Evolutionary conservation across 768 basidiomycete genomes (phyloP).

Genomic region (Jaapia argillacea): DNA sequence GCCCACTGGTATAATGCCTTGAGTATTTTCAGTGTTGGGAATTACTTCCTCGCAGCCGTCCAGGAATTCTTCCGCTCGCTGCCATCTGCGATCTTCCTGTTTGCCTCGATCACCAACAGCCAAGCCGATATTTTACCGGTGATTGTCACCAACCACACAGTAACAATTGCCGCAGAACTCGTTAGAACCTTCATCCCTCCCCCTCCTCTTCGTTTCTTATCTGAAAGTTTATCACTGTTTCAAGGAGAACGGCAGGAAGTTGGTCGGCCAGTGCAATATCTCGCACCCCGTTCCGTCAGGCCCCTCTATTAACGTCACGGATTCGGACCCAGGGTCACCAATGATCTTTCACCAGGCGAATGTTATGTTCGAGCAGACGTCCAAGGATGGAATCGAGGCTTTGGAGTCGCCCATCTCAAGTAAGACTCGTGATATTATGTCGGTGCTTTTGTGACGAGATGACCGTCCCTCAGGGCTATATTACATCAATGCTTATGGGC

Average conservation of each 20-base stretch:
- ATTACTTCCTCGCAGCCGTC: constrained; percentile 86
- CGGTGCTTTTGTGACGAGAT: neutral
- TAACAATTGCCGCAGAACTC: constrained; percentile 90
- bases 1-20: neutral
- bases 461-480: constrained; percentile 44
- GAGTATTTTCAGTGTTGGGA: constrained; percentile 53
- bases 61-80: constrained; percentile 87
- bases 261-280: constrained; percentile 91
- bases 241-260: constrained; percentile 63
- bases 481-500: constrained; percentile 87
- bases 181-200: constrained; percentile 27
- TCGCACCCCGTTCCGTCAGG: constrained; percentile 60
- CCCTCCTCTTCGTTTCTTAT: neutral
- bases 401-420: constrained; percentile 54
- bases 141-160: constrained; percentile 89
- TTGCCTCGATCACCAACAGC: constrained; percentile 84
- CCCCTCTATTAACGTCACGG: neutral
- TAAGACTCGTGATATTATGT: constrained; percentile 28
- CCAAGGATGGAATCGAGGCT: constrained; percentile 44
- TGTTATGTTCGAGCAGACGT: constrained; percentile 49
- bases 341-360: constrained; percentile 40
- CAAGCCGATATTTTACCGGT: constrained; percentile 77
- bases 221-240: neutral
- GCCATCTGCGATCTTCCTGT: constrained; percentile 89
- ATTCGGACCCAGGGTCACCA: neutral